Evolutionary conservation across 73 alveolate species (phyloP).

Genomic region (Stentor coeruleus): DNA sequence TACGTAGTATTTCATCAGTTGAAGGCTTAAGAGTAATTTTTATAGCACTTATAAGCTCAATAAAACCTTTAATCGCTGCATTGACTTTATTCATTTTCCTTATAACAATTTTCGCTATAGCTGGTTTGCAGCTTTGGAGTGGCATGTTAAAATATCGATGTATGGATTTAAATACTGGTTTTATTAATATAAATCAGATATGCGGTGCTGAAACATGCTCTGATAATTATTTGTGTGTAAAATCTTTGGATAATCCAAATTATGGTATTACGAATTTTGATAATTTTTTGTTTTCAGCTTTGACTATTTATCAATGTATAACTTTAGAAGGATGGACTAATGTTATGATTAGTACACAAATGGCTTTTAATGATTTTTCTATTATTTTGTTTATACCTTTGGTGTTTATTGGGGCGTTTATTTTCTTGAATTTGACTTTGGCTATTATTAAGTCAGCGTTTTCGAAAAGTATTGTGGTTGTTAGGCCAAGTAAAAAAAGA

Average conservation of each 20-base stretch:
- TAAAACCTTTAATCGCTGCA: conserved; percentile 82
- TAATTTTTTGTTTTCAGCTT: conserved; percentile 58
- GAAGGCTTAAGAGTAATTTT: conserved; percentile 87
- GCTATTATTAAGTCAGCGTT: conserved; percentile 91
- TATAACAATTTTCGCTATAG: conserved; percentile 85
- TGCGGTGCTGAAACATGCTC: conserved; percentile 49
- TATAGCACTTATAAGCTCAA: conserved; percentile 77
- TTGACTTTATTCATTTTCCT: conserved; percentile 79
- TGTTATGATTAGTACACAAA: conserved; percentile 39
- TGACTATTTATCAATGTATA: conserved; percentile 52
- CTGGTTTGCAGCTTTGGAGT: conserved; percentile 89
- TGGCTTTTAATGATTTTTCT: conserved; percentile 41
- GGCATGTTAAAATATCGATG: conserved; percentile 85
- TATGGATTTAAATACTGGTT: conserved; percentile 55
- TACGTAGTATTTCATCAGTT: conserved; percentile 86
- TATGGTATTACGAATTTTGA: conserved; percentile 80
- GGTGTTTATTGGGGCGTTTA: conserved; percentile 84
- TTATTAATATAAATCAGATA: conserved; percentile 26
- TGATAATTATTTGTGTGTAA: conserved; percentile 83
- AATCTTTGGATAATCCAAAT: conserved; percentile 78
- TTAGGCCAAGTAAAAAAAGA: neutral
- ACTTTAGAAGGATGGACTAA: conserved; percentile 81
- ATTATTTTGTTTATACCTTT: conserved; percentile 33
- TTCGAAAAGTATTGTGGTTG: neutral
- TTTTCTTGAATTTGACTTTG: conserved; percentile 77